These are phyloP conservation scores for Globisporangium canariense DNA, from an alignment of 352 stramenopile species.

Conservation along the genomic window DNA sequence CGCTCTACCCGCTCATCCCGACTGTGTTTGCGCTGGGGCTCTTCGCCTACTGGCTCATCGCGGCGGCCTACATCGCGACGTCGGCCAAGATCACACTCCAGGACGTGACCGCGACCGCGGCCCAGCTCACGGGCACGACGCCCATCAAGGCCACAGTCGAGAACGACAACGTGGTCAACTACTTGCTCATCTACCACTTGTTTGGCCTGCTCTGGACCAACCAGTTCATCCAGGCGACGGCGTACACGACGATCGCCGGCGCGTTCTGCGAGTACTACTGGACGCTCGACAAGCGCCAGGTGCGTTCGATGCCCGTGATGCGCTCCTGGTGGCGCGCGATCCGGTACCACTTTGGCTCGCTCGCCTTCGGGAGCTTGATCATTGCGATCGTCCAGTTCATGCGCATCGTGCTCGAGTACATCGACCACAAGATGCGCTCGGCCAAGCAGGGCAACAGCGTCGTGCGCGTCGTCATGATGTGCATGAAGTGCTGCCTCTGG, in stretches of 20 bases:
- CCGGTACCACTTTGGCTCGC: constrained; percentile 77
- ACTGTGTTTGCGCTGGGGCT: constrained; percentile 62
- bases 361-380: constrained; percentile 86
- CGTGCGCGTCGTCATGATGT: constrained; percentile 80
- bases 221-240: constrained; percentile 80
- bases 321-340: constrained; percentile 63
- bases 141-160: constrained; percentile 36
- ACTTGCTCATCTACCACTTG: constrained; percentile 81
- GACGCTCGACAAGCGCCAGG: constrained; percentile 71
- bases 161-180: constrained; percentile 69
- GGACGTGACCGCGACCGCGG: constrained; percentile 33
- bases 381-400: constrained; percentile 85
- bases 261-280: constrained; percentile 88
- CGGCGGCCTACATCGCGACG: constrained; percentile 75
- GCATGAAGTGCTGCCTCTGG: constrained; percentile 85
- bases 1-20: constrained; percentile 72
- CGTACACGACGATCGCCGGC: constrained; percentile 72
- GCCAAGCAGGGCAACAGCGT: constrained; percentile 61
- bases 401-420: constrained; percentile 69
- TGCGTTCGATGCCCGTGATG: constrained; percentile 43
- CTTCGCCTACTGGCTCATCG: constrained; percentile 75
- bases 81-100: constrained; percentile 49
- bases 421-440: constrained; percentile 73
- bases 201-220: constrained; percentile 84
- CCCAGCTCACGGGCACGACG: constrained; percentile 20